Percentiles rank a stretch among this genome's conserved stretches.
Conservation (phyloP, 148 eudicot species). For the Vaccinium myrtillus region DNA sequence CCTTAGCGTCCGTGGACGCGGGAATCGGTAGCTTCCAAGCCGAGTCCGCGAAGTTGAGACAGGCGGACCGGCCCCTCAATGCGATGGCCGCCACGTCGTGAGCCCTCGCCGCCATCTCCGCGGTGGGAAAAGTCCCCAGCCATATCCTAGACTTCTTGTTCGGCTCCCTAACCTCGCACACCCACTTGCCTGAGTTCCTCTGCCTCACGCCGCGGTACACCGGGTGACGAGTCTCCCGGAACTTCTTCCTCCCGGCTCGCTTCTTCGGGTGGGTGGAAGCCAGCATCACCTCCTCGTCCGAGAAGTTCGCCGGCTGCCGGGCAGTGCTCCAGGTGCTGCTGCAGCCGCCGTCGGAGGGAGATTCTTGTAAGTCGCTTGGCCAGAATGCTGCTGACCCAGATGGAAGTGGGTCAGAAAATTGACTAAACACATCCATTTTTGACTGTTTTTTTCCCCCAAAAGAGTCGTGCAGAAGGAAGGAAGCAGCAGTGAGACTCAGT, state of each 20-base stretch:
- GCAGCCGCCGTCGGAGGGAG: constrained; percentile 13
- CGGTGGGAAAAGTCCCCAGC: constrained; percentile 75
- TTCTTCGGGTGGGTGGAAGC: constrained; percentile 70
- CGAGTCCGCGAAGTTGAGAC: constrained; percentile 78
- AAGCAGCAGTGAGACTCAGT: too few species aligned
- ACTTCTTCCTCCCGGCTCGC: constrained; percentile 72
- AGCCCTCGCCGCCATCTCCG: constrained; percentile 89
- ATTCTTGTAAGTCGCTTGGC: not conserved
- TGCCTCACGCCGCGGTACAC: constrained; percentile 69
- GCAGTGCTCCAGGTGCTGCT: not conserved
- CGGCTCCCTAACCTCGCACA: constrained; percentile 80
- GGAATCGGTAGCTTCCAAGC: constrained; percentile 62
- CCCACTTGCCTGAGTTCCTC: constrained; percentile 72
- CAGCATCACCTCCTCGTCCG: constrained; percentile 41
- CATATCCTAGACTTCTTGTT: constrained; percentile 68
- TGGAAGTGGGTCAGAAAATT: constrained; percentile 9
- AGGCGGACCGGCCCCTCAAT: constrained; percentile 47
- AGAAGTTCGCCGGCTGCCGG: not conserved
- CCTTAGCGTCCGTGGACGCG: constrained; percentile 41
- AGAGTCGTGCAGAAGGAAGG: too few species aligned
- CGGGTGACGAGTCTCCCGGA: constrained; percentile 79
- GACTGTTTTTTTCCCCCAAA: too few species aligned
- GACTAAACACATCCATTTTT: not conserved
- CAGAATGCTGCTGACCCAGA: not conserved
- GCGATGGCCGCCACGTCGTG: constrained; percentile 84